A percentile compares a stretch with the other conserved stretches of the same genome.
phyloP scores from a whole-genome alignment of 2,329 filamentous ascomycete genomes.

The Coleophoma crateriformis region DNA sequence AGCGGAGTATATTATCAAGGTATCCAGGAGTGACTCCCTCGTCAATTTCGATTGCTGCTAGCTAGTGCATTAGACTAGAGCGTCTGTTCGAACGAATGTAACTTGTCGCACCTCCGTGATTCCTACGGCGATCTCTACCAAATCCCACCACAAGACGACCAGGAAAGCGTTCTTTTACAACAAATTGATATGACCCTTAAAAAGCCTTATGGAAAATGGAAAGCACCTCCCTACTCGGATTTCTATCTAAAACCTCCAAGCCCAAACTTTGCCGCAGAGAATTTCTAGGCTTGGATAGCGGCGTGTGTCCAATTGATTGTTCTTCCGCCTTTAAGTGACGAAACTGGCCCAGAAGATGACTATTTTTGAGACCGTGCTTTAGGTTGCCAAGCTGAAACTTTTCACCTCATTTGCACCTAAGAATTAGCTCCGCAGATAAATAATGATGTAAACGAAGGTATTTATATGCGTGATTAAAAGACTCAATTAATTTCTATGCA shows the following conservation, averaged over 20 bases:
- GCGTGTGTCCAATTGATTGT: background rate
- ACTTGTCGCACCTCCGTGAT: conserved; percentile 9
- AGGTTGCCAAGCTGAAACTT: too few relatives aligned
- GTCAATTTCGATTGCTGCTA: conserved; percentile 17
- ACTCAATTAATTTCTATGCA: too few relatives aligned
- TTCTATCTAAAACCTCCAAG: conserved; percentile 2
- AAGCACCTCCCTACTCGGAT: conserved; percentile 7
- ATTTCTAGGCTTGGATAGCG: background rate
- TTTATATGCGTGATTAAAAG: too few relatives aligned
- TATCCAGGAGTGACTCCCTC: conserved; percentile 7
- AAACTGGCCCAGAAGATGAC: background rate
- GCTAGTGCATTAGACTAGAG: conserved; percentile 4
- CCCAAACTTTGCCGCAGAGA: conserved; percentile 5
- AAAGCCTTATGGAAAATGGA: background rate
- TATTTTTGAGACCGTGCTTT: background rate
- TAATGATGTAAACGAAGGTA: too few relatives aligned
- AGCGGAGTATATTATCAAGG: conserved; percentile 3
- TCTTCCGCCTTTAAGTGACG: background rate
- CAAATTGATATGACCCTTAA: conserved; percentile 8
- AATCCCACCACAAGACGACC: conserved; percentile 2
- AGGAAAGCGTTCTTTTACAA: conserved; percentile 8
- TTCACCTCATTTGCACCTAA: too few relatives aligned
- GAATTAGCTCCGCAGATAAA: too few relatives aligned
- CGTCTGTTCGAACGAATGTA: background rate
- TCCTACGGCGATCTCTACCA: conserved; percentile 8